Evolutionary conservation across 2,329 filamentous ascomycete genomes (phyloP), one percentile per base, ranked within the genome.

Genomic region (Chaetomiaceae sp.): DNA sequence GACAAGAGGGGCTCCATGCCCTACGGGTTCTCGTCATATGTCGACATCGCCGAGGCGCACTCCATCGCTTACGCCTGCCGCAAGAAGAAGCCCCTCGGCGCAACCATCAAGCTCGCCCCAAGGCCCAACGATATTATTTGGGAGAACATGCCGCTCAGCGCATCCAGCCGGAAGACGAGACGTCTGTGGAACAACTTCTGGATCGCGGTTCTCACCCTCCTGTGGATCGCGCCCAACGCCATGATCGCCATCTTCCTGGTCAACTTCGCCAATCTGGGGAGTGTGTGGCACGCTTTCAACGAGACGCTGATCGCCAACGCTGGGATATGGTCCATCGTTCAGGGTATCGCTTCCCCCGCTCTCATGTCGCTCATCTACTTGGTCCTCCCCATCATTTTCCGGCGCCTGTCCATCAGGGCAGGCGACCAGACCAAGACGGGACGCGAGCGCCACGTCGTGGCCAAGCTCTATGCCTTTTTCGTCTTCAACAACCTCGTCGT

Each of bases 401-500:
- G 94, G 52, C 85, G 89, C 20, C 77, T 99, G 34, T 87, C 90
- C 6, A 86, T 91, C 56, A 82, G 82, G 61, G 88, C 89, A 4
- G 94, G 94, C 59, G 92, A 97, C 66, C 80, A 88, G 60, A 95
- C 90, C 44, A 99, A 97, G 72, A 95, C 89, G 0, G 89, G 89
- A 23, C 84, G 94, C 51, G 94, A 99, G 68, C 81, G 90, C 27
- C 92, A 97, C 69, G 94, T 99, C 48, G 80, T 94, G 55, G 85
- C 83, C 58, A 95, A 95, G 70, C 79, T 99, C 2, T 99, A 95
- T 71, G 81, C 88, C 17, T 99, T 99, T 74, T 99, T 99, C 71
- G 82, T 96, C 48, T 91, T 99, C 77, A 99, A 99, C 80, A 97
- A 97, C 66, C 72, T 99, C 51, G 76, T 99, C 61, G 85, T 97